Evolutionary conservation across 148 eudicot genomes (phyloP).

Genomic region (Rhododendron ferrugineum): DNA sequence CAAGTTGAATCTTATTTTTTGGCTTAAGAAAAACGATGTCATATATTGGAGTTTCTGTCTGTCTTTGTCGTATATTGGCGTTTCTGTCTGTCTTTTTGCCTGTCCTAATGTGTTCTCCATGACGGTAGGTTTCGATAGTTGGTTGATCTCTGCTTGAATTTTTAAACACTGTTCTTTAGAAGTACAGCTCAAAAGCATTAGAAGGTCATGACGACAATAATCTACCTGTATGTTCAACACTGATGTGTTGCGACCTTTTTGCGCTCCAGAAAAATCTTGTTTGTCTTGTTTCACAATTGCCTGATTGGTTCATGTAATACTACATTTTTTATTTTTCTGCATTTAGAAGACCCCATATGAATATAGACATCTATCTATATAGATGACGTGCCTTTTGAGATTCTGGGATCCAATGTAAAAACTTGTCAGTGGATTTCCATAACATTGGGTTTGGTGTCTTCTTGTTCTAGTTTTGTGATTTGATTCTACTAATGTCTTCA

Average conservation of each 20-base stretch:
- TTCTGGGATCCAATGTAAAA: background rate
- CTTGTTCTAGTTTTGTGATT: background rate
- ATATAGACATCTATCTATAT: background rate
- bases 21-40: background rate
- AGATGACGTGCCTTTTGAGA: background rate
- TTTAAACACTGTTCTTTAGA: background rate
- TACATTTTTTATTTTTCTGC: background rate
- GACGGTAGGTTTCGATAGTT: background rate
- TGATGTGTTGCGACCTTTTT: background rate
- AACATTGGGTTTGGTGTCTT: background rate
- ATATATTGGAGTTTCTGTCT: background rate
- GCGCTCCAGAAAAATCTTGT: background rate
- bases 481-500: background rate
- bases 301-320: background rate
- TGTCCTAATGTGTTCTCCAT: background rate
- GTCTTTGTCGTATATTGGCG: no score
- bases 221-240: background rate
- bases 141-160: background rate
- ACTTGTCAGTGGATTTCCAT: background rate
- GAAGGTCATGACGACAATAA: background rate
- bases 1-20: background rate
- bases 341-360: background rate
- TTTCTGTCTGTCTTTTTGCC: background rate
- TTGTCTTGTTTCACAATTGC: background rate
- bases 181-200: background rate